Evolutionary conservation across 2,329 filamentous ascomycete genomes (phyloP).

Genomic region (Berkeleyomyces rouxiae): DNA sequence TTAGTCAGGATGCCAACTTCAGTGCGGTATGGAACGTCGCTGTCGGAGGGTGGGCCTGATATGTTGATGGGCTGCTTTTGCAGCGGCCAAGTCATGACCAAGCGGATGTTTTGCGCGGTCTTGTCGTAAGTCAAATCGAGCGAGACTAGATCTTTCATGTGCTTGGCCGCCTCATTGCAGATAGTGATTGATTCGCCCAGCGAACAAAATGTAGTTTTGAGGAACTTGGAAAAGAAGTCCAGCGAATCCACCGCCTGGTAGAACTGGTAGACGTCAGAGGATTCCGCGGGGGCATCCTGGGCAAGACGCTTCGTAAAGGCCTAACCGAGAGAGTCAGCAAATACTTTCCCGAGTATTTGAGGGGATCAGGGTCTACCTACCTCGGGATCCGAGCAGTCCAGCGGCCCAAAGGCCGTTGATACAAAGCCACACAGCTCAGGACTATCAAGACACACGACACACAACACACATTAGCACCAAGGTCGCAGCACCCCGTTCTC

Average conservation of each 20-base stretch:
- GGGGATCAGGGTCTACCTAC: not conserved
- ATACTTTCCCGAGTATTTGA: not conserved
- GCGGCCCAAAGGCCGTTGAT: constrained; percentile 36
- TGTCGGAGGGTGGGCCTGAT: not conserved
- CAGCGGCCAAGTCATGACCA: constrained; percentile 49
- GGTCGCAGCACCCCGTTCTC: not conserved
- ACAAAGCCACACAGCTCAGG: constrained; percentile 37
- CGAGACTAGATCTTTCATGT: constrained; percentile 36
- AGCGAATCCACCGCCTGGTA: constrained; percentile 47
- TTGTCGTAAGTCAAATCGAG: constrained; percentile 66
- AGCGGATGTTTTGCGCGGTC: constrained; percentile 44
- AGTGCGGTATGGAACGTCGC: constrained; percentile 32
- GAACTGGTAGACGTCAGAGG: constrained; percentile 48
- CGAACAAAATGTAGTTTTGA: constrained; percentile 35
- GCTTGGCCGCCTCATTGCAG: constrained; percentile 33
- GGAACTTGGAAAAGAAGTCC: constrained; percentile 34
- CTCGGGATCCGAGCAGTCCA: constrained; percentile 33
- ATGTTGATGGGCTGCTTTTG: constrained; percentile 12
- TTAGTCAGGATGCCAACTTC: constrained; percentile 67
- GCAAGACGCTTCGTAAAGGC: not conserved
- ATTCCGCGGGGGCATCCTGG: not conserved
- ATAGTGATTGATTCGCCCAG: constrained; percentile 21
- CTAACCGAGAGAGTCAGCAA: not conserved
- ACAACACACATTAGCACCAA: not conserved
- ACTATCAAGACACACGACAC: not conserved